Base-by-base conservation (phyloP, 495 filamentous ascomycete species). In the Viridothelium virens region DNA sequence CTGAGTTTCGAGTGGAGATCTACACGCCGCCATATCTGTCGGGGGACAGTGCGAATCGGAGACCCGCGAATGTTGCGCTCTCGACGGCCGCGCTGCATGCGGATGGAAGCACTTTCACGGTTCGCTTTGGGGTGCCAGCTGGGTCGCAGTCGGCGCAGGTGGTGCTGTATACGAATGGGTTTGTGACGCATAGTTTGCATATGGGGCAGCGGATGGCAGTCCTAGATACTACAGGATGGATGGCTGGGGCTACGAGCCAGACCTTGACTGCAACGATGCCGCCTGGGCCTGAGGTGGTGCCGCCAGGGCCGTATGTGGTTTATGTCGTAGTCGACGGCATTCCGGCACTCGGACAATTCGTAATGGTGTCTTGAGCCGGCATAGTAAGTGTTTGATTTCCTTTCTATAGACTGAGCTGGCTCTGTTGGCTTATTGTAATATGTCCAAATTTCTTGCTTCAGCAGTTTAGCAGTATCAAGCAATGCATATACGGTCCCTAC, bases 191-290 rank as follows among this genome's bases (percentile, higher is more conserved):
- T 70, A 80, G 76, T 36, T 69, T 87, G 39, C 85, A 87, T 70
- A 87, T 87, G 85, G 83, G 83, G 44, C 84, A 86, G 61, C 82
- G 85, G 2, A 83, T 86, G 79, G 63, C 82, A 36, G 77, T 80
- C 66, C 74, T 87, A n/a, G 83, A 86, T 63, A 75, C 71, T 33
- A 74, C 71, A n/a, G 81, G 80, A n/a, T 86, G 77, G 70, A 61
- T 41, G 25, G 62, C 77, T 2, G 81, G 79, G 10, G 69, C 68
- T 33, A 74, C 74, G 3, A 53, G 68, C 62, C 84, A 87, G 71
- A 76, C 68, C 0, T 36, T 87, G 56, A 79, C 69, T 2, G 83
- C 84, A 33, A 82, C 72, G 36, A 80, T 78, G 74, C 84, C 85
- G 18, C 82, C 84, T 18, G 85, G 80, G 66, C 75, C 70, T 50